These are phyloP conservation scores for Naegleria gruberi DNA, from an alignment of 208 protist genomes.

Conservation along the genomic window DNA sequence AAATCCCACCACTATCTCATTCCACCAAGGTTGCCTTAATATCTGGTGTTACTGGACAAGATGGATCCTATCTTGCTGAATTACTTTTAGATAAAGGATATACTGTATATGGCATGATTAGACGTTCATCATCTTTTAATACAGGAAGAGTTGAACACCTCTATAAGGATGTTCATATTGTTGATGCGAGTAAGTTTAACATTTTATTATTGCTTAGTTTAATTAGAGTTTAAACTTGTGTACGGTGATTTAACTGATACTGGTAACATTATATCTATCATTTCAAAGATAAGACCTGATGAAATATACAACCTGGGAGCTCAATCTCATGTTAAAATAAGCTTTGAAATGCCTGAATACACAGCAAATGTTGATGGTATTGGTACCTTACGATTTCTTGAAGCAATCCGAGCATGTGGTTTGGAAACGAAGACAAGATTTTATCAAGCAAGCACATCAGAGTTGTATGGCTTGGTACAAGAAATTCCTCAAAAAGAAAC, in stretches of 20 bases:
- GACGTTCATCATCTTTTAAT: conserved; percentile 76
- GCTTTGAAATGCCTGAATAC: conserved; percentile 88
- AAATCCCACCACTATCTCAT: neutral
- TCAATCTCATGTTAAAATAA: conserved; percentile 85
- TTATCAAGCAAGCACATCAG: conserved; percentile 57
- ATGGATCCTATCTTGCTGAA: conserved; percentile 60
- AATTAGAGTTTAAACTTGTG: conserved; percentile 56
- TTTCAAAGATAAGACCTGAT: conserved; percentile 54
- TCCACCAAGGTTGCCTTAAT: conserved; percentile 66
- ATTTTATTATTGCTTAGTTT: neutral
- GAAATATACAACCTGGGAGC: conserved; percentile 83
- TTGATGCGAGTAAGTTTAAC: conserved; percentile 28
- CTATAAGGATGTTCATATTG: conserved; percentile 44
- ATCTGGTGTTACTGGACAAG: conserved; percentile 80
- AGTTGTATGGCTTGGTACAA: conserved; percentile 80
- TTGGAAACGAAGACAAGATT: conserved; percentile 43
- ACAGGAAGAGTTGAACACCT: conserved; percentile 77
- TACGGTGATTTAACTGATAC: conserved; percentile 86
- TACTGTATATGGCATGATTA: conserved; percentile 81
- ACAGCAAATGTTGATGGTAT: conserved; percentile 80
- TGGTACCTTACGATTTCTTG: conserved; percentile 74
- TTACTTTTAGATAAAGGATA: conserved; percentile 66
- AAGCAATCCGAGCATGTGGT: conserved; percentile 68
- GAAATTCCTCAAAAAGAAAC: conserved; percentile 82
- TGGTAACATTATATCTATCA: conserved; percentile 61